Conservation (phyloP, 2,329 filamentous ascomycete species). For the Trichophyton equinum region DNA sequence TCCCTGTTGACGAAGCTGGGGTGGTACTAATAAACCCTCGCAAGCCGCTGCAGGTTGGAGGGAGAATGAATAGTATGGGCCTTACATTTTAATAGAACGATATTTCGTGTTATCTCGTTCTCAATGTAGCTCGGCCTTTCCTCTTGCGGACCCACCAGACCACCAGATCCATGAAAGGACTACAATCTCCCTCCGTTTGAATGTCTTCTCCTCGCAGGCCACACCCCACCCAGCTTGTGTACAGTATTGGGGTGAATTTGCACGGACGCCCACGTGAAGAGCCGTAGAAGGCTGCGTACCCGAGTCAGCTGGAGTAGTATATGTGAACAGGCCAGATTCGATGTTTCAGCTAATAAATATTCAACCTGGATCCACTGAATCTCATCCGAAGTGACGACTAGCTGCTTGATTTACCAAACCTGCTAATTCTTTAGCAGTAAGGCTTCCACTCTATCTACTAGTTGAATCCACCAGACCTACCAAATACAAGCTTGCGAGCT, state of each 20-base stretch:
- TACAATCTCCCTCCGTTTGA: neutral
- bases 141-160: neutral
- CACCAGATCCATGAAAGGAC: neutral
- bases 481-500: neutral
- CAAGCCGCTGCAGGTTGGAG: neutral
- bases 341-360: too few species aligned
- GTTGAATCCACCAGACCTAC: neutral
- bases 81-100: neutral
- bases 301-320: neutral
- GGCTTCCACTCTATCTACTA: neutral
- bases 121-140: neutral
- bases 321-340: too few species aligned
- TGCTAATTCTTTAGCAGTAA: too few species aligned
- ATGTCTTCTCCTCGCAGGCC: neutral
- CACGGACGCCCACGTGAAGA: neutral
- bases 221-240: neutral
- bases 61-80: conserved; percentile 2
- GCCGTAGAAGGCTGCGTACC: neutral
- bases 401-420: too few species aligned
- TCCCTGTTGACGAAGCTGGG: conserved; percentile 24
- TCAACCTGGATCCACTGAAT: too few species aligned
- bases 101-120: neutral
- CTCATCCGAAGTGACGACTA: too few species aligned
- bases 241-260: neutral
- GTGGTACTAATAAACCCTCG: conserved; percentile 15